Base-by-base conservation (phyloP, 768 basidiomycete genomes). In the Crassisporium funariophilum region DNA sequence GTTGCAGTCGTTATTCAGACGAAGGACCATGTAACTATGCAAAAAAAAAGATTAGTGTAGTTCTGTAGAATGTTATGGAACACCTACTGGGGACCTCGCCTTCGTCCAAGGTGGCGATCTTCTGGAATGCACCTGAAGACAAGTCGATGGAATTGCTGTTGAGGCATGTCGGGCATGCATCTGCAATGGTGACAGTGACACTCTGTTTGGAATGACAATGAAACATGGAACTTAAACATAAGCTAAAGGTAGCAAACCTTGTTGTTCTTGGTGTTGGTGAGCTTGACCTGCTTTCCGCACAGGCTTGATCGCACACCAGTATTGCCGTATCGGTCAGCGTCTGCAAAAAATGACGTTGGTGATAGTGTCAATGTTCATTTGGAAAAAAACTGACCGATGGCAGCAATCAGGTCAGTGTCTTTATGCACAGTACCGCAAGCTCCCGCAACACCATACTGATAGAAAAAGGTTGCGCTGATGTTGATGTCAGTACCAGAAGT, bases 161-260 rank as follows among this genome's bases (percentile, higher is more conserved):
- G 0, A 59, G 41, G 70, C 91, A 95, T 15, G 84, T 85, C 19
- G 91, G 91, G 75, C 92, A 97, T 27, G 76, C 83, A 55, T 93
- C 91, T 10, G 79, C 88, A 53, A 97, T 73, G 19, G 72, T 77
- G 35, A 83, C 91, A 3, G 65, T 72, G 47, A 88, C 76, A n/a
- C 65, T 61, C 65, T 72, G 22, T n/a, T 21, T 19, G 54, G 4
- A 20, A 34, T 47, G 2, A 46, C 33, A 31, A 19, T 47, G 41
- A 47, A 23, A 25, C 40, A 17, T 17, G 23, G 31, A 49, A 35
- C 17, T 37, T 16, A 41, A 15, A 10, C 31, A 44, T 15, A 11
- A 29, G 24, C 31, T 16, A 46, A 40, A 38, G 16, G 37, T 16
- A 33, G 35, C 58, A 17, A 53, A 71, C 73, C 65, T 82, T 79